Evolutionary conservation across 495 filamentous ascomycete genomes (phyloP), one percentile per base, ranked within the genome.

Genomic region (Neurospora tetraspora): DNA sequence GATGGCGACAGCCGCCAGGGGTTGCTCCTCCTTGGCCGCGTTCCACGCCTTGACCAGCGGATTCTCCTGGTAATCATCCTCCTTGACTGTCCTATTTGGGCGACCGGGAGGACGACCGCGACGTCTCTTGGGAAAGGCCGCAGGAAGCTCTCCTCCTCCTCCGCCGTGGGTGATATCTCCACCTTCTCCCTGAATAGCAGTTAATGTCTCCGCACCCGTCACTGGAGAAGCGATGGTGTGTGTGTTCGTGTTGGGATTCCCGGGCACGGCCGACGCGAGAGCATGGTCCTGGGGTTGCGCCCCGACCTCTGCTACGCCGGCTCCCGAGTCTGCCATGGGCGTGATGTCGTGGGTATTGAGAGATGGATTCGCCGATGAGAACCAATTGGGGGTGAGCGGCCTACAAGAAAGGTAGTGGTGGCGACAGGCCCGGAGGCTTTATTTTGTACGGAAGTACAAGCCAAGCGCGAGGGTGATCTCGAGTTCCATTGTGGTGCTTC

Each of bases 21-120:
- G 27, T 4, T 73, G 73, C 37, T 78, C 74, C 23, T 68, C 23
- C 18, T 79, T 80, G 61, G 79, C 77, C 4, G 72, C 73, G 69
- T 81, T 81, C 79, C 79, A 81, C 1, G 65, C 72, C 70, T 75
- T 71, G 31, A 81, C 79, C 8, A 78, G 61, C 0, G 75, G 72
- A 59, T 81, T 77, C 12, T 73, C 43, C 20, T 74, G 70, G 75
- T 80, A 81, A 37, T 81, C 78, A 47, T 74, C 69, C 47, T 81
- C 79, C 39, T 73, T 73, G 2, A 79, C 78, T 14, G 75, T 79
- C 45, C 71, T 74, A 61, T 81, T 81, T 27, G 79, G 79, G 2
- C 79, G 78, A 8, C 79, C 79, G 0, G 79, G 79, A 2, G 79
- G 79, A 10, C 79, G 77, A 27, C 79, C 79, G 3, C 79, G 78